Evolutionary conservation across 2,329 filamentous ascomycete species (phyloP), one percentile per base, ranked within the genome.

Genomic region (Sarocladiaceae sp.): DNA sequence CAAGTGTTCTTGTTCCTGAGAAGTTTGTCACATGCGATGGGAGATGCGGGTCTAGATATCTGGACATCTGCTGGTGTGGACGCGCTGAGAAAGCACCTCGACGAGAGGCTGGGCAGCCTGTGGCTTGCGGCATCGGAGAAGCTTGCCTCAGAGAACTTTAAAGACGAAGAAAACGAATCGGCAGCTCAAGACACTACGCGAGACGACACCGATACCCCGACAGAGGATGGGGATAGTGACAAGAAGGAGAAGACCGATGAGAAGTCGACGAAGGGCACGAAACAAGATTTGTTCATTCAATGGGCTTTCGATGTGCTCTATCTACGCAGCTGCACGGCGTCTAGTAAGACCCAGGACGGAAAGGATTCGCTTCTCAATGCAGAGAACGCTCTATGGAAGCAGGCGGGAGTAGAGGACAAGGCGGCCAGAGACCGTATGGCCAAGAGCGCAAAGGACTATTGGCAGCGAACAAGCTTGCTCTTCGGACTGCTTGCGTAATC

Each of bases 381-480:
- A 15, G 66, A 72, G 44, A 62, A 69, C 13, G 65, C 64, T 5
- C 52, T 78, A 1, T 65, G 67, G 27, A 53, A 65, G 29, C 69
- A 64, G 32, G 66, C 68, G 1, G 72, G 69, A 2, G 55, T 83
- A 6, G 73, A 73, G 1, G 58, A 74, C 3, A 69, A 74, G 21
- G 61, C 69, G 10, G 65, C 62, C 5, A 67, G 66, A 13, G 63
- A 72, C 34, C 77, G 77, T 49, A 61, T 94, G 29, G 63, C 58
- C 52, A 85, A 83, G 61, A 68, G 73, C 13, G 78, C 87, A 5
- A 69, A 73, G 35, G 87, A 90, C 43, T 94, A 93, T 61, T 93
- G 87, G 80, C 87, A 84, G 67, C 80, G 85, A 55, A 93, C 86
- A 10, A 83, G 78, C 60, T 63, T 96, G 50, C 63, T 96, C 20